These are phyloP conservation scores for Marasmius oreades DNA, from an alignment of 1,284 basidiomycete species.

Conservation along the genomic window DNA sequence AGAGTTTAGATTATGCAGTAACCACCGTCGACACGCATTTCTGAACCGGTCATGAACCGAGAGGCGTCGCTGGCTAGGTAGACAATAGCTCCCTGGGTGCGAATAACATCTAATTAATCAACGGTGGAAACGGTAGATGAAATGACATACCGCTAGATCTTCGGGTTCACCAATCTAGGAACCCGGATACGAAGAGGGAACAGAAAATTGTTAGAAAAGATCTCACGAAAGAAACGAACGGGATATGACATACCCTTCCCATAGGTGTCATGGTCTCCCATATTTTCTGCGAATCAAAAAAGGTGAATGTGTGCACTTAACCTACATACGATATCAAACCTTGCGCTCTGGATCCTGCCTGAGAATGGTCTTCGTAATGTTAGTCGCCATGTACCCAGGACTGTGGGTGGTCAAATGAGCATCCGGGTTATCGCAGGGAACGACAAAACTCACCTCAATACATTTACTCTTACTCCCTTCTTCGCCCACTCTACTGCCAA, in stretches of 20 bases:
- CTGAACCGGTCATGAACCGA: slow-evolving; percentile 81
- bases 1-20: slow-evolving; percentile 62
- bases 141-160: slow-evolving; percentile 58
- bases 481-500: slow-evolving; percentile 91
- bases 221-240: not conserved
- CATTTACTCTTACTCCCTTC: slow-evolving; percentile 80
- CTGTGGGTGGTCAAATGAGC: slow-evolving; percentile 31
- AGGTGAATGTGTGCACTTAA: not conserved
- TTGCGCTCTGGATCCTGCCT: slow-evolving; percentile 69
- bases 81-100: slow-evolving; percentile 72
- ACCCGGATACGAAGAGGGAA: slow-evolving; percentile 1
- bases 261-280: slow-evolving; percentile 93
- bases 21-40: slow-evolving; percentile 84
- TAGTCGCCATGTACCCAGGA: slow-evolving; percentile 89
- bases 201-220: slow-evolving; percentile 11
- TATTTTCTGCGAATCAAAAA: slow-evolving; percentile 51
- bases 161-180: slow-evolving; percentile 75
- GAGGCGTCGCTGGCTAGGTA: slow-evolving; percentile 86
- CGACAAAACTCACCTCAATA: slow-evolving; percentile 51
- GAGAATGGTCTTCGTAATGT: slow-evolving; percentile 79
- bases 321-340: slow-evolving; percentile 35
- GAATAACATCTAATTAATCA: not conserved
- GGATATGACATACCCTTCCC: slow-evolving; percentile 59
- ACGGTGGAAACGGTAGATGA: not conserved
- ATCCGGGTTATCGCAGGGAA: not conserved